These are phyloP conservation scores for Leishmania guyanensis DNA, from an alignment of 208 protist genomes.

Conservation along the genomic window DNA sequence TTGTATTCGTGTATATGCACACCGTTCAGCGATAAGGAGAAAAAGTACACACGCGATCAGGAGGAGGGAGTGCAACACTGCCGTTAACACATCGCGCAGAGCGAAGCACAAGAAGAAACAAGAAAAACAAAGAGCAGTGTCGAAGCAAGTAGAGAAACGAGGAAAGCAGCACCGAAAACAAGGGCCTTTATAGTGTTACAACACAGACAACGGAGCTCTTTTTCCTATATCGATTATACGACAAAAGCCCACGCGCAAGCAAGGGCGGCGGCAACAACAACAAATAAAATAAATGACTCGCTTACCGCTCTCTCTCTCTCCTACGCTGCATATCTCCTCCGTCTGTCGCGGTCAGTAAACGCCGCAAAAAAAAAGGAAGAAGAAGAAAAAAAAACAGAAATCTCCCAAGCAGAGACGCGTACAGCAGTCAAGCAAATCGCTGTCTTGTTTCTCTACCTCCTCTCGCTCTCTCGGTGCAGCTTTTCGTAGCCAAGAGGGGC, in stretches of 20 bases:
- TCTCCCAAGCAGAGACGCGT: no score
- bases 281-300: neutral
- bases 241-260: neutral
- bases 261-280: neutral
- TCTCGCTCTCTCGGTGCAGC: neutral
- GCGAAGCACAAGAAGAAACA: neutral
- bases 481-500: neutral
- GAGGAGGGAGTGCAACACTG: neutral
- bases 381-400: no score
- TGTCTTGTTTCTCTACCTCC: neutral
- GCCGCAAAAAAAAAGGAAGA: no score
- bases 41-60: neutral
- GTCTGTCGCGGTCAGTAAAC: neutral
- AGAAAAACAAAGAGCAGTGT: constrained; percentile 2
- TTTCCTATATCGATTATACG: neutral
- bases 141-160: constrained; percentile 5
- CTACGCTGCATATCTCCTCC: no score
- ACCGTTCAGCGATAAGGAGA: neutral
- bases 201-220: neutral
- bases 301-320: neutral
- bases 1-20: neutral
- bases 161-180: neutral
- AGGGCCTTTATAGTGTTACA: neutral
- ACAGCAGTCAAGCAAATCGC: neutral
- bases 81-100: neutral